Base-by-base conservation (phyloP, 345 rosid genomes). In the Populus nigra region DNA sequence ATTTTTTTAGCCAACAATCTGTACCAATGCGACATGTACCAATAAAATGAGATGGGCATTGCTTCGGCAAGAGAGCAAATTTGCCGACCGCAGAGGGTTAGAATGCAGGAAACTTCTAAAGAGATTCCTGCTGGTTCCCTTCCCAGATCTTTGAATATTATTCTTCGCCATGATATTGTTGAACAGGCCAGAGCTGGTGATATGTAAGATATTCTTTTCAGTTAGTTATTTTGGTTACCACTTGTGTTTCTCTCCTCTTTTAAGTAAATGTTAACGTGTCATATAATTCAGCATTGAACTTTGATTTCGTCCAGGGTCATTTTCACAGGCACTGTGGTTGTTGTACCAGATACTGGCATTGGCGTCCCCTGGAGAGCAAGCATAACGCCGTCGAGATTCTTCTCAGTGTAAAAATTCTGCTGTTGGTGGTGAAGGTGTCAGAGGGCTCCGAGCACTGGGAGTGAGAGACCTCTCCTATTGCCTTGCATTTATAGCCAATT, bases 181-280 rank as follows among this genome's bases (percentile, higher is more conserved):
- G 98, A 96, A 85, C 94, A 92, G 85, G 98, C 98, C 73, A 90
- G 99, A 82, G 99, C 98, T 1, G 99, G 99, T 73, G 98, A 96
- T 76, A 91, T 94, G 99, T 95, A 88, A 87, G 92, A 73, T 77
- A 33, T 65, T 63, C 50, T 45, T 66, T 53, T 39, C 25, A 73
- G 69, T 81, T 25, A 2, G 57, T 65, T 18, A 33, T 41, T 70
- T 53, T 33, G 13, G 3, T 36, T 31, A 22, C 15, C 13, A 20
- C 33, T 70, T 18, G 25, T 47, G 8, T 31, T 35, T 74, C 74
- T 78, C 29, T 31, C 25, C 6, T 23, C 4, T n/a, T 53, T 71
- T 15, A n/a, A 17, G 11, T 41, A 25, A 20, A 41, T 2, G 12
- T 20, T 75, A 27, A 23, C 49, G 50, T 49, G 53, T 12, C 7